These are phyloP conservation scores for Sphaerostilbella broomeana DNA, from an alignment of 2,329 filamentous ascomycete species.

Conservation along the genomic window DNA sequence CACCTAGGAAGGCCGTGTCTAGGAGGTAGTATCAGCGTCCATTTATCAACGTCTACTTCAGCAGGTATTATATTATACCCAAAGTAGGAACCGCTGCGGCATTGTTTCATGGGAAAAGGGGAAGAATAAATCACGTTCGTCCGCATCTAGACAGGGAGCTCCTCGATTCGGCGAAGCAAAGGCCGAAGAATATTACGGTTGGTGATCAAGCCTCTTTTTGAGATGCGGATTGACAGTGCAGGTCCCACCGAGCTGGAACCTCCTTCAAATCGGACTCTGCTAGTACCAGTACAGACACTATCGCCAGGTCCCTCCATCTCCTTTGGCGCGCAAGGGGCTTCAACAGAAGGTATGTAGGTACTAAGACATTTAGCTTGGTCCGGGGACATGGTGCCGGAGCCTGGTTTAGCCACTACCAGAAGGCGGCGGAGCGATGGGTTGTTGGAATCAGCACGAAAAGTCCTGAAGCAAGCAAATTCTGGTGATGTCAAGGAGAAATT, in stretches of 20 bases:
- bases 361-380: slow-evolving; percentile 7
- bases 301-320: slow-evolving; percentile 2
- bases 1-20: too few species aligned
- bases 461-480: too few species aligned
- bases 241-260: slow-evolving; percentile 2
- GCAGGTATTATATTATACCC: too few species aligned
- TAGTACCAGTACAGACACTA: background rate
- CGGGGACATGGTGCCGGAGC: slow-evolving; percentile 12
- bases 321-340: background rate
- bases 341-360: background rate
- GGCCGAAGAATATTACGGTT: too few species aligned
- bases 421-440: background rate
- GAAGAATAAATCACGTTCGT: too few species aligned
- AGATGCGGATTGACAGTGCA: background rate
- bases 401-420: slow-evolving; percentile 1
- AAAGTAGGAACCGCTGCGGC: too few species aligned
- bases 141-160: background rate
- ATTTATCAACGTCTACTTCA: too few species aligned
- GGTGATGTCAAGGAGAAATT: slow-evolving; percentile 7
- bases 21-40: too few species aligned
- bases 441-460: too few species aligned
- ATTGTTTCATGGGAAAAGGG: too few species aligned
- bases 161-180: background rate
- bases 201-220: slow-evolving; percentile 1
- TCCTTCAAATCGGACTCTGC: slow-evolving; percentile 2